Evolutionary conservation across 306 rosid genomes (phyloP), one percentile per base, ranked within the genome.

Genomic region (Begonia masoniana): DNA sequence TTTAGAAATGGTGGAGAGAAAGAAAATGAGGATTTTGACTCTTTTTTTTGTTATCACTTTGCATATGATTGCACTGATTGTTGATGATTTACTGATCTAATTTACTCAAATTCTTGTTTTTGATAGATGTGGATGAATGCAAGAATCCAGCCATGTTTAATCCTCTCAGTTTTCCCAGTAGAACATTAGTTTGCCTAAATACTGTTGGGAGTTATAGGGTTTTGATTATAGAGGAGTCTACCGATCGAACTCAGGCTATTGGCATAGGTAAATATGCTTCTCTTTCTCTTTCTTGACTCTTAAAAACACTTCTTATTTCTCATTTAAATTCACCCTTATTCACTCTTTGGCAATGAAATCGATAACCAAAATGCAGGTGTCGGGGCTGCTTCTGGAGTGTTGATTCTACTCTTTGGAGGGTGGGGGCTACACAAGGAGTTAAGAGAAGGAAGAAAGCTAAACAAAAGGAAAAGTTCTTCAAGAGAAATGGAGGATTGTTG

Each of bases 401-500:
- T 76, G 14, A 55, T 59, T 31, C 57, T 69, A 64, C 57, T 74
- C 57, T 69, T 76, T 48, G 43, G 46, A 14, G 66, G 73, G 16
- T 76, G 65, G 71, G 60, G 31, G 41, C 17, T 59, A 54, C 56
- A 62, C 47, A 69, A 52, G 50, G 13, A 21, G 9, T 76, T 16
- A 51, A 36, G 68, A 41, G 47, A 63, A 68, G 52, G 43, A 59
- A 13, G 66, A 52, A 67, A 60, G 41, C 14, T 3, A 52, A 36
- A 5, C 45, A 4, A 0, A 75, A 70, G 53, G 72, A 73, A 47
- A 71, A 60, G 17, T 13, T 72, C 16, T 78, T 82, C 69, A 66
- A 61, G 69, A 75, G 73, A 75, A 82, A 82, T 12, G 89, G 89
- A 6, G 85, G 89, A 43, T 41, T 65, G 17, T 57, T 75, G 64